phyloP scores from a whole-genome alignment of 2,329 filamentous ascomycete species.

The Cytospora piceae region DNA sequence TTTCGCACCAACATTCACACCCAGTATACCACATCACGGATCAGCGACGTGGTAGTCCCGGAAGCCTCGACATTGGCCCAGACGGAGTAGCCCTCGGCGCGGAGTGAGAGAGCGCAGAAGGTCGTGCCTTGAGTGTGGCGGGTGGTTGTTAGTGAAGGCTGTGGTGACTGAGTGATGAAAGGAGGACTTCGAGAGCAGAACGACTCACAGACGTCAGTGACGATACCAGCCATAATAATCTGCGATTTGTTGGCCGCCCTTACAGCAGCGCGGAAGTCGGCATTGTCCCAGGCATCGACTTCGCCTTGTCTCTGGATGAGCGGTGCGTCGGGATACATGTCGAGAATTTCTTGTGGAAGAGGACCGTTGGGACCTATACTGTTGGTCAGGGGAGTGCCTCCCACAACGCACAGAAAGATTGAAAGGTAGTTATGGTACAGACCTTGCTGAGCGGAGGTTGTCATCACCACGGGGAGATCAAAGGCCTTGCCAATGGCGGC shows the following conservation, averaged over 20 bases:
- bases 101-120: constrained; percentile 73
- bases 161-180: not conserved
- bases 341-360: constrained; percentile 69
- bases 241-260: constrained; percentile 68
- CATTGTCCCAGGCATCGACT: constrained; percentile 78
- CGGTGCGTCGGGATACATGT: constrained; percentile 68
- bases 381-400: not conserved
- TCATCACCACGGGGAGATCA: constrained; percentile 69
- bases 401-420: not conserved
- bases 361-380: constrained; percentile 69
- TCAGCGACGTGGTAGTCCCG: constrained; percentile 65
- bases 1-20: not conserved
- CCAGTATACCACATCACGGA: constrained; percentile 50
- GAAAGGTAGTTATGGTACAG: constrained; percentile 12
- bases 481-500: constrained; percentile 69
- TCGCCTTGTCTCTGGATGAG: constrained; percentile 71
- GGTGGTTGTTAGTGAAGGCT: not conserved
- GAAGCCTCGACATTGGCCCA: constrained; percentile 74
- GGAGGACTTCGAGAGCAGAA: no score
- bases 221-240: constrained; percentile 72
- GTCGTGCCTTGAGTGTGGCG: constrained; percentile 54
- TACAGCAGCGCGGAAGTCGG: constrained; percentile 68
- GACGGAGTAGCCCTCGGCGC: constrained; percentile 72
- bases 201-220: constrained; percentile 69
- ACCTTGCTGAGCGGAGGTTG: constrained; percentile 67